Evolutionary conservation across 768 basidiomycete genomes (phyloP), one percentile per base, ranked within the genome.

Genomic region (Lentinula detonsa): DNA sequence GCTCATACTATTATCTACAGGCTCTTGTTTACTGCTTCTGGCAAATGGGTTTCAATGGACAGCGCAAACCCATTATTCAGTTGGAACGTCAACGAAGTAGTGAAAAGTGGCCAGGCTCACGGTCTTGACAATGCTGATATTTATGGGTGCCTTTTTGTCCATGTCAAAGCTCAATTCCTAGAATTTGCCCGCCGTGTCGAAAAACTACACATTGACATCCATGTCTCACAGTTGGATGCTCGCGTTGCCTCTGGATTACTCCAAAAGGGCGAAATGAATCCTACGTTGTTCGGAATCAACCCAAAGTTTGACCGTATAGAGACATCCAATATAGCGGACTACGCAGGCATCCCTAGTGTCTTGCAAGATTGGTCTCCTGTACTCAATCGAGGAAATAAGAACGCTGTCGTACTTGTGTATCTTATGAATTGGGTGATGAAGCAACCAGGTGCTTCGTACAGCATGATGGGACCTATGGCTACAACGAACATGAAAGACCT

Each of bases 91-190:
- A 63, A 65, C 23, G 59, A 69, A 23, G 68, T 80, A 21, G 56
- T 81, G 8, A 35, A 61, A 35, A 66, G 69, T 0, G 80, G 80
- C 21, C 72, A 66, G 57, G 65, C 63, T 1, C 70, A 76, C 23
- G 78, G 80, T 2, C 73, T 75, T 6, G 70, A 67, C 5, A 61
- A 67, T 0, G 80, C 76, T 56, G 81, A 83, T 65, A 71, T 81
- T 35, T 80, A 76, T 59, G 82, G 82, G 4, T 82, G 80, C 54
- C 75, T 82, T 35, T 81, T 80, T 65, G 81, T 82, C 59, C 75
- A 74, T 62, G 59, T 82, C 31, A 70, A 73, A 4, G 71, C 76
- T 11, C 70, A 81, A 62, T 70, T 83, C 11, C 67, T 67, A 16
- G 65, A 65, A 0, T 80, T 83, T 65, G 64, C 72, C 0, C 45